Conservation (phyloP, 495 filamentous ascomycete species). For the Pseudoneurospora amorphoporcata region DNA sequence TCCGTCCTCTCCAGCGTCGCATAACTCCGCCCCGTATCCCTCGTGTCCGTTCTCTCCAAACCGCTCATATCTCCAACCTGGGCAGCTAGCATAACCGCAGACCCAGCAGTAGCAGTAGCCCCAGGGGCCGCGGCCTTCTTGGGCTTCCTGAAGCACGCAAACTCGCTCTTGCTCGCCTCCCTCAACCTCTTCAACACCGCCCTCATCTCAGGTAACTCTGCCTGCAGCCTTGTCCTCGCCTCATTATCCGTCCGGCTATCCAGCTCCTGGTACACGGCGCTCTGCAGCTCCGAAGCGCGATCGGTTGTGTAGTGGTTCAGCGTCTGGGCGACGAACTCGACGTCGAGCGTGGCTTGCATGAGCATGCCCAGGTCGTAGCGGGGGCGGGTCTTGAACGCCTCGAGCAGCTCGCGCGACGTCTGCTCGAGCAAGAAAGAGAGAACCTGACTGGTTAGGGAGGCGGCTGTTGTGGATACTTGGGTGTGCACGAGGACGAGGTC, state of each 20-base stretch:
- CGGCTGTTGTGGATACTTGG: conserved; percentile 74
- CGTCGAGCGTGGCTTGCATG: conserved; percentile 94
- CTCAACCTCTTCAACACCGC: conserved; percentile 70
- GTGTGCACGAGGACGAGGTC: conserved; percentile 79
- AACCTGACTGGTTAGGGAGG: conserved; percentile 59
- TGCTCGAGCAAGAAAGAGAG: conserved; percentile 74
- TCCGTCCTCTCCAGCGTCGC: neutral
- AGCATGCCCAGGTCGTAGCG: conserved; percentile 67
- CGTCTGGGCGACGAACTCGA: conserved; percentile 93
- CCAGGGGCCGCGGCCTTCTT: conserved; percentile 7
- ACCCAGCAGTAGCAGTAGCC: neutral
- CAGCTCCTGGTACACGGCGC: conserved; percentile 78
- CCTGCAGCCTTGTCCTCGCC: conserved; percentile 66
- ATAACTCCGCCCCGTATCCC: neutral
- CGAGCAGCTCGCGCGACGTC: conserved; percentile 57
- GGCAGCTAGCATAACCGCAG: neutral
- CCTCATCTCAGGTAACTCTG: conserved; percentile 81
- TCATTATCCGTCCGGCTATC: conserved; percentile 80
- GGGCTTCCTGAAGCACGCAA: conserved; percentile 63
- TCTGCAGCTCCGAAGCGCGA: conserved; percentile 66
- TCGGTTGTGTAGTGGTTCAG: conserved; percentile 78
- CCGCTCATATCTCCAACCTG: neutral
- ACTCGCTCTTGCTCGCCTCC: conserved; percentile 76
- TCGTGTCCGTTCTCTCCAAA: conserved; percentile 17
- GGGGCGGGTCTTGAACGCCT: conserved; percentile 54